Conservation (phyloP, 2,329 filamentous ascomycete species). For the Xylaria sp. region DNA sequence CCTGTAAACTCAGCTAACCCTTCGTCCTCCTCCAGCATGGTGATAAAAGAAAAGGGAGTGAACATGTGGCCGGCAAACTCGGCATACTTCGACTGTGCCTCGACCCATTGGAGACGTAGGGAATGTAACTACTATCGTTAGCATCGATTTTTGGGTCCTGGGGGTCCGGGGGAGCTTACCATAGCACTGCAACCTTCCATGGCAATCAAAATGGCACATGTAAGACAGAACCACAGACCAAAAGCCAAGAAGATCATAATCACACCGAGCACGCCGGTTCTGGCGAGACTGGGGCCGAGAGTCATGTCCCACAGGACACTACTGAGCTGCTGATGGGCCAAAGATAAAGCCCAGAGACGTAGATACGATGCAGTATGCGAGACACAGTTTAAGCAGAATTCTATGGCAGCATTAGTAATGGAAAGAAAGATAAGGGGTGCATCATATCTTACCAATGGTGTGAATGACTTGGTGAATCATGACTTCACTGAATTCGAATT, state of each 20-base stretch:
- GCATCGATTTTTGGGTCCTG: slow-evolving; percentile 4
- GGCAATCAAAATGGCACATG: slow-evolving; percentile 77
- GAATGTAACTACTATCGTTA: slow-evolving; percentile 66
- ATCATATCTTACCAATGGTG: slow-evolving; percentile 80
- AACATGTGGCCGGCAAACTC: slow-evolving; percentile 82
- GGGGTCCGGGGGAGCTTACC: slow-evolving; percentile 49
- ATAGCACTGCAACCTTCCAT: slow-evolving; percentile 88
- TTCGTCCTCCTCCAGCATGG: slow-evolving; percentile 76
- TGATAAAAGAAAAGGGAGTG: slow-evolving; percentile 79
- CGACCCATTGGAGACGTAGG: slow-evolving; percentile 83
- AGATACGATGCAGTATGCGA: slow-evolving; percentile 99
- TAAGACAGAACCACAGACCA: slow-evolving; percentile 89
- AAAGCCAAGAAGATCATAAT: slow-evolving; percentile 86
- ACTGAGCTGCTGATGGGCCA: slow-evolving; percentile 97
- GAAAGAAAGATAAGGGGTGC: neutral
- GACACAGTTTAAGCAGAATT: slow-evolving; percentile 99
- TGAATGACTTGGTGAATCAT: slow-evolving; percentile 99
- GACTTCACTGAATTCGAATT: slow-evolving; percentile 95
- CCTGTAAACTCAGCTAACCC: slow-evolving; percentile 52
- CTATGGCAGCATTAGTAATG: slow-evolving; percentile 55
- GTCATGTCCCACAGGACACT: slow-evolving; percentile 98
- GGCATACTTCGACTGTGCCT: slow-evolving; percentile 88
- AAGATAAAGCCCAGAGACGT: slow-evolving; percentile 95
- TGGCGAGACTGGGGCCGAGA: slow-evolving; percentile 77
- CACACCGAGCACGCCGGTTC: slow-evolving; percentile 74